Conservation (phyloP, 2,329 filamentous ascomycete genomes). For the Aspergillus terreus region DNA sequence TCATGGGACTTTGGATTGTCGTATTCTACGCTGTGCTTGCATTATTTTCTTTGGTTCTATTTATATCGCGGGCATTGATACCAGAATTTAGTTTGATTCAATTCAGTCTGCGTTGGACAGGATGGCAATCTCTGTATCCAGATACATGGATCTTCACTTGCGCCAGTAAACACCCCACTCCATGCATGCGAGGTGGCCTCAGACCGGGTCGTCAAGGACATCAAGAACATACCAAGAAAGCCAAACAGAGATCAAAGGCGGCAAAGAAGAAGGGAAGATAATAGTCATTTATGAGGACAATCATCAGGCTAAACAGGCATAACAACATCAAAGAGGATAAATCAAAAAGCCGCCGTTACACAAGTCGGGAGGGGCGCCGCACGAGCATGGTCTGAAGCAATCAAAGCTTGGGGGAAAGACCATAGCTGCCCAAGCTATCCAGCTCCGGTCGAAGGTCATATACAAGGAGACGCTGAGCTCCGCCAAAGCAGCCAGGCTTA, state of each 20-base stretch:
- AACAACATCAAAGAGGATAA: slow-evolving; percentile 17
- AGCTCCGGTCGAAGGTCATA: slow-evolving; percentile 16
- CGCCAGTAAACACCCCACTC: slow-evolving; percentile 36
- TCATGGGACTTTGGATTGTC: slow-evolving; percentile 1
- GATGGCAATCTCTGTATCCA: slow-evolving; percentile 12
- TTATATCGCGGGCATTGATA: neutral
- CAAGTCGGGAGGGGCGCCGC: slow-evolving; percentile 7
- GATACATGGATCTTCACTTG: slow-evolving; percentile 23
- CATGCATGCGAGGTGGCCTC: slow-evolving; percentile 34
- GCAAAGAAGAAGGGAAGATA: slow-evolving; percentile 13
- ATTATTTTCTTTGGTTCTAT: neutral
- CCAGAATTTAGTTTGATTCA: neutral
- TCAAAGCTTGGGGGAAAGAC: slow-evolving; percentile 10
- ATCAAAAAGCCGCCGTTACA: slow-evolving; percentile 22
- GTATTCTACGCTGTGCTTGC: neutral
- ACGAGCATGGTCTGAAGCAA: neutral
- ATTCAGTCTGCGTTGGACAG: neutral
- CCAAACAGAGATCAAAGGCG: slow-evolving; percentile 1
- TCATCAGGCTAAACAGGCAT: slow-evolving; percentile 15
- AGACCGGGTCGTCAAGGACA: slow-evolving; percentile 29
- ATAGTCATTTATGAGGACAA: slow-evolving; percentile 9
- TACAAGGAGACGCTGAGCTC: slow-evolving; percentile 18
- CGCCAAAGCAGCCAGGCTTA: slow-evolving; percentile 36
- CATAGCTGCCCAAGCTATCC: slow-evolving; percentile 1
- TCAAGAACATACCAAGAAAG: slow-evolving; percentile 15